Base-by-base conservation (phyloP, 805 yeast species). In the Nakazawaea pomicola region DNA sequence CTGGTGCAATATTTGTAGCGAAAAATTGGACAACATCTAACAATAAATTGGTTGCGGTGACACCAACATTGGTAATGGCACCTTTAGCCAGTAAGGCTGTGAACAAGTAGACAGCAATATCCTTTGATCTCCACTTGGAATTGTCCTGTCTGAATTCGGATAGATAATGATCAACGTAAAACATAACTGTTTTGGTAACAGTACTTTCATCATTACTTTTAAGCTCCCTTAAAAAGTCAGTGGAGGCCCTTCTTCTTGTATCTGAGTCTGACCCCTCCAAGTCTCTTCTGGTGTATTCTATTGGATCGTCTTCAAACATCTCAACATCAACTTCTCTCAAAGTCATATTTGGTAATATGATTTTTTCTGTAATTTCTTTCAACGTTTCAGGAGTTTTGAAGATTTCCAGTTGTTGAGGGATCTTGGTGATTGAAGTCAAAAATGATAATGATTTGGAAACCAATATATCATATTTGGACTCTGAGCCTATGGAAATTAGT, bases 271-370 rank as follows among this genome's bases (percentile, higher is more conserved):
- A 81, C 5, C 98, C 98, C 62, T 95, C 99, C 34, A 95, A 68
- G 60, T 93, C 99, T 46, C 95, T 74, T 54, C 98, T 76, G 16
- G 90, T 90, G 57, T 73, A 93, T 53, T 87, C 95, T 41, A 93
- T 83, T 28, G 99, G 99, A 57, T 93, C 99, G 62, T 93, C 99
- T 61, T 93, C 99, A 60, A 93, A 91, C 46, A 82, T 61, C 60
- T 95, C 99, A 54, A 87, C 88, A 57, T 93, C 99, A 2, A 83
- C 71, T 43, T 84, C 91, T 54, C 98, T 78, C 45, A 93, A 72
- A 9, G 80, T 74, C 51, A 90, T 79, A 58, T 93, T 93, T 29
- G 99, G 99, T 47, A 93, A 69, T 38, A 93, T 79, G 48, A 93
- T 83, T 51, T 84, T 82, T 53, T 83, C 86, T 4, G 90, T 76